A percentile compares a stretch with the other conserved stretches of the same genome.
phyloP scores from a whole-genome alignment of 495 filamentous ascomycete genomes.

The Immersiella caudata region DNA sequence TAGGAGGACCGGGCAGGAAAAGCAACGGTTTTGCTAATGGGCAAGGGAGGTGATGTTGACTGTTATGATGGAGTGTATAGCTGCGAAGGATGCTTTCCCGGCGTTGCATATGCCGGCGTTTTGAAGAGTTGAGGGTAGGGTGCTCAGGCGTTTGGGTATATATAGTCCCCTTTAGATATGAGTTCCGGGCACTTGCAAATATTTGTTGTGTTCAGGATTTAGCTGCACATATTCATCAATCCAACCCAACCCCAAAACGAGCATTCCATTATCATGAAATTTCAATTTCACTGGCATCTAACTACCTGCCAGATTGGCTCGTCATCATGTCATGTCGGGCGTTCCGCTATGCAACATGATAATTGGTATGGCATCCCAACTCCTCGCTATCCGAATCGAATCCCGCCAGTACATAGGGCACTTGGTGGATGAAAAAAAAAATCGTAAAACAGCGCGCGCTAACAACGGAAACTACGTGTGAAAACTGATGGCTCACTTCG shows the following conservation, averaged over 20 bases:
- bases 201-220: neutral
- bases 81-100: neutral
- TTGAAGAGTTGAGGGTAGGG: neutral
- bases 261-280: too few species aligned
- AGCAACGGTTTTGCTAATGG: neutral
- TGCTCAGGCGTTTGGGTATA: neutral
- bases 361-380: neutral
- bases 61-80: neutral
- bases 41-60: neutral
- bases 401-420: neutral
- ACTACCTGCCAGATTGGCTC: neutral
- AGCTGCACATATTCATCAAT: neutral
- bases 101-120: conserved; percentile 1
- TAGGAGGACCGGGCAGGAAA: neutral
- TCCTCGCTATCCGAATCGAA: neutral
- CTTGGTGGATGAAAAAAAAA: neutral
- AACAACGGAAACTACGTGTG: neutral
- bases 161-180: neutral
- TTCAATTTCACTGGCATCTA: too few species aligned
- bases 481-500: conserved; percentile 11
- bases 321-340: neutral
- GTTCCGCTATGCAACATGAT: neutral
- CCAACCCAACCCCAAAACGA: too few species aligned
- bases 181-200: neutral
- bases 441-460: neutral